Evolutionary conservation across 1,284 basidiomycete genomes (phyloP), one percentile per base, ranked within the genome.

Genomic region (Sanguinoderma infundibulare): DNA sequence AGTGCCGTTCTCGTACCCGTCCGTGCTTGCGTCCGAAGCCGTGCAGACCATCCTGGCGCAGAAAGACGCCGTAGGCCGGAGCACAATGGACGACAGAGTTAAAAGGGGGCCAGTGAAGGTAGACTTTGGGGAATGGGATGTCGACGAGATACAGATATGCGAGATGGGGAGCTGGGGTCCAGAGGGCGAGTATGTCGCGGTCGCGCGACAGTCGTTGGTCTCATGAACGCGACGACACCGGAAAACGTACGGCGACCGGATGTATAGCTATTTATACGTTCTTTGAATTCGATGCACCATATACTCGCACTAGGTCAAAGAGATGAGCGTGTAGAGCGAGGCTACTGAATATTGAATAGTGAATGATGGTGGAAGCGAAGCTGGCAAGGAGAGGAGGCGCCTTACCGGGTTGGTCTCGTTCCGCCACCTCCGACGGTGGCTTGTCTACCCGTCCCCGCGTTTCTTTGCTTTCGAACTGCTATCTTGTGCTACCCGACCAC

Each of bases 161-260:
- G 72, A 78, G 51, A 87, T 89, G 86, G 85, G 86, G 0, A 87
- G 85, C 64, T 79, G 76, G 65, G 84, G 81, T 0, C 76, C 76
- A 0, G 78, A 85, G 59, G 84, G 82, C 24, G 83, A 83, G 66
- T 88, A 88, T 69, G 74, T 85, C n/a, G 69, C 67, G 4, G 74
- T 71, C 17, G 71, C 60, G 26, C 60, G 67, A 15, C 54, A 56
- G 36, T 20, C 60, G 17, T 32, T 62, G 30, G 28, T 24, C 7
- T 22, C 10, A 1, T 50, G 17, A 22, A 20, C 1, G 34, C 34
- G 34, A 4, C 34, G 8, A 2, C 34, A 34, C n/a, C n/a, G n/a
- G n/a, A n/a, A n/a, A 12, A 34, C 14, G 14, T 15, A 15, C 24
- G 8, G 17, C 24, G 22, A 24, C 40, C n/a, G n/a, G n/a, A n/a